phyloP scores from a whole-genome alignment of 164 flowering plant genomes.

The Chloranthus sessilifolius region DNA sequence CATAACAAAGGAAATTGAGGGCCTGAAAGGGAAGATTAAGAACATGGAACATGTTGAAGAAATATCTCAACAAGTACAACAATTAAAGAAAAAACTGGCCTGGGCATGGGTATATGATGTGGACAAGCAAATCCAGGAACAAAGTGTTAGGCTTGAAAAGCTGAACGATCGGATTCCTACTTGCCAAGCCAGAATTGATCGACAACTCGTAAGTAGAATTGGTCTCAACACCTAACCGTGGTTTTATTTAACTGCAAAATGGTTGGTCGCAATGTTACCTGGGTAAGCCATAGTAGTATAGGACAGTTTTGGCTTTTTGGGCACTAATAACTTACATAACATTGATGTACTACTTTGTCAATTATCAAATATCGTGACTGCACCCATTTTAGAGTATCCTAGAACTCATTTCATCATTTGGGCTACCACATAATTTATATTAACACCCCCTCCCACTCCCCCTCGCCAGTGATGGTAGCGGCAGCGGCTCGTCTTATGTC shows the following conservation, averaged over 20 bases:
- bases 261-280: not conserved
- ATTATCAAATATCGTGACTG: no score
- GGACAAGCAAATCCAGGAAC: slow-evolving; percentile 50
- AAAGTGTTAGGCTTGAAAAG: slow-evolving; percentile 45
- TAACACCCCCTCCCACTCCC: no score
- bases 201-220: slow-evolving; percentile 39
- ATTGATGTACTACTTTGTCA: no score
- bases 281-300: no score
- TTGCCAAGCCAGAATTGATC: slow-evolving; percentile 71
- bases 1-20: slow-evolving; percentile 52
- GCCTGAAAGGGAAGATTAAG: slow-evolving; percentile 68
- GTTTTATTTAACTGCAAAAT: not conserved
- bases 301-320: no score
- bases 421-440: no score
- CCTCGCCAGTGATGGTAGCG: no score
- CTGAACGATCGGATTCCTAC: slow-evolving; percentile 65
- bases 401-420: no score
- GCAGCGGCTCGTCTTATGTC: no score
- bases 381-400: no score
- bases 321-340: no score
- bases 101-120: slow-evolving; percentile 86
- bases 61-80: slow-evolving; percentile 58
- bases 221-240: no score
- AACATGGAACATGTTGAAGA: slow-evolving; percentile 87
- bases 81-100: slow-evolving; percentile 71